These are phyloP conservation scores for Thelonectria rubi DNA, from an alignment of 2,329 filamentous ascomycete species.

Conservation along the genomic window DNA sequence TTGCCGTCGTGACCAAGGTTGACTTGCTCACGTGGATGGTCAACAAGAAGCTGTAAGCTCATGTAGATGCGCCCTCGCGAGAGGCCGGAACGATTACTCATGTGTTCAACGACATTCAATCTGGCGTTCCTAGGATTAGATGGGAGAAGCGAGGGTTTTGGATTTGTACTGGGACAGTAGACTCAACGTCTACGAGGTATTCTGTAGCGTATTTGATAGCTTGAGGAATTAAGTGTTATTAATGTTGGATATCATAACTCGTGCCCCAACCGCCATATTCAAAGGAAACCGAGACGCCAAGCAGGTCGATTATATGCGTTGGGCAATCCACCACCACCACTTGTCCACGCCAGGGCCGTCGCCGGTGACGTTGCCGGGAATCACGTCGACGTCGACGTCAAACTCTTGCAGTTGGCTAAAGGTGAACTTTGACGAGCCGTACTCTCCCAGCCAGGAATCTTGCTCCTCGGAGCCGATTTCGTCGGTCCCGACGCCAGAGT, in stretches of 20 bases:
- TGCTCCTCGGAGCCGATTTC: slow-evolving; percentile 73
- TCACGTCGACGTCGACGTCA: slow-evolving; percentile 78
- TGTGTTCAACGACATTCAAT: slow-evolving; percentile 45
- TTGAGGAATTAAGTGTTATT: slow-evolving; percentile 39
- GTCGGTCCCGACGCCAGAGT: slow-evolving; percentile 78
- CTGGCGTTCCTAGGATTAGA: slow-evolving; percentile 44
- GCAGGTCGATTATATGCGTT: slow-evolving; percentile 53
- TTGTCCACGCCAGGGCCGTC: slow-evolving; percentile 76
- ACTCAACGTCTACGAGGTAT: slow-evolving; percentile 54
- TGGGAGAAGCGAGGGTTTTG: slow-evolving; percentile 31
- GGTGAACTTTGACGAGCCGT: slow-evolving; percentile 77
- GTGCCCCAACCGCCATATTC: background rate
- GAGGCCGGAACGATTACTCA: slow-evolving; percentile 44
- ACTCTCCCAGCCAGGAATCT: slow-evolving; percentile 86
- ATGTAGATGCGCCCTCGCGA: slow-evolving; percentile 37
- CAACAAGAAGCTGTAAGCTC: slow-evolving; percentile 57
- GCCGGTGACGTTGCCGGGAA: slow-evolving; percentile 75
- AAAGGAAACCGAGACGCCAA: background rate
- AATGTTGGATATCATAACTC: slow-evolving; percentile 31
- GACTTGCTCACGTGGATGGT: slow-evolving; percentile 94
- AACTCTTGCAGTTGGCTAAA: slow-evolving; percentile 87
- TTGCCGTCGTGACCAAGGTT: slow-evolving; percentile 95
- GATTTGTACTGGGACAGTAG: slow-evolving; percentile 43
- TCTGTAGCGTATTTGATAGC: slow-evolving; percentile 25
- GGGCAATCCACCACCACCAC: slow-evolving; percentile 93